Percentiles rank a stretch among this genome's conserved stretches.
phyloP scores from a whole-genome alignment of 176 grass and related monocot genomes.

The Thinopyrum elongatum region DNA sequence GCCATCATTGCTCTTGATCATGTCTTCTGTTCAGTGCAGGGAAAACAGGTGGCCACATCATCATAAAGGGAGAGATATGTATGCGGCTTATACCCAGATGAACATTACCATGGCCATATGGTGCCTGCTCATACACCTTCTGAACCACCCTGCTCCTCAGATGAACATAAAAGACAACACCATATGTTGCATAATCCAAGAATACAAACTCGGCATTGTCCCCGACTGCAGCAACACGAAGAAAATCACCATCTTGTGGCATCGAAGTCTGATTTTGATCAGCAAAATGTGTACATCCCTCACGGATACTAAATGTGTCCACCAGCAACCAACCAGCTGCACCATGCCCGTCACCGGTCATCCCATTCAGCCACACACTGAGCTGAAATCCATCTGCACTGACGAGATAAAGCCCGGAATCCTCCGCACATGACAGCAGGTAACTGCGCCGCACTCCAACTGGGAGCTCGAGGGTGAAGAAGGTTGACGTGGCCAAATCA shows the following conservation, averaged over 20 bases:
- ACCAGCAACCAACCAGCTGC: background rate
- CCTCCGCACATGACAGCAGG: background rate
- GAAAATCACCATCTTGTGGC: background rate
- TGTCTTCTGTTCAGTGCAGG: background rate
- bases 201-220: background rate
- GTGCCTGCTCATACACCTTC: background rate
- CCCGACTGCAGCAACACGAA: background rate
- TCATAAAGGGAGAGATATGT: background rate
- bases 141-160: background rate
- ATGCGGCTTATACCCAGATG: background rate
- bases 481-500: background rate
- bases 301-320: background rate
- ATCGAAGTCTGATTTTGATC: background rate
- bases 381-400: background rate
- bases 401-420: background rate
- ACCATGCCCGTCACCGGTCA: background rate
- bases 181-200: background rate
- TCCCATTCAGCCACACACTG: background rate
- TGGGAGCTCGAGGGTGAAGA: background rate
- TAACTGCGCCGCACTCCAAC: background rate
- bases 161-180: background rate
- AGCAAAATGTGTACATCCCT: background rate
- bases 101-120: background rate
- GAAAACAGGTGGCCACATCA: slow-evolving; percentile 3
- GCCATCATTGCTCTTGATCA: background rate